Percentiles rank a stretch among this genome's conserved stretches.
Evolutionary conservation across 495 filamentous ascomycete species (phyloP).

Genomic region (Aspergillus affinis): DNA sequence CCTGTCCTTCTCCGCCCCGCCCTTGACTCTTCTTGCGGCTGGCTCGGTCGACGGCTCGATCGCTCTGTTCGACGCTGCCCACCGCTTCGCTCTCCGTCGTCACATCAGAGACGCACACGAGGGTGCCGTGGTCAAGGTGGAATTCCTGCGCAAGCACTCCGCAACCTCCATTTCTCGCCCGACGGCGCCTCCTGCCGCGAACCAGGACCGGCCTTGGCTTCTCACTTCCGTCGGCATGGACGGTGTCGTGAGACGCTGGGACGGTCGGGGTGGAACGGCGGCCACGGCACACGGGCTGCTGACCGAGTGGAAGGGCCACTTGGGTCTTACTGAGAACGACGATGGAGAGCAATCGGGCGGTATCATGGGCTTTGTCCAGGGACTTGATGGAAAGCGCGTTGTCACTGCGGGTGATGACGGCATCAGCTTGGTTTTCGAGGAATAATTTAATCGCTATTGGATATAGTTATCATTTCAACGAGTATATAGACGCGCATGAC

Average conservation of each 20-base stretch:
- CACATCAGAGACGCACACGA: slow-evolving; percentile 79
- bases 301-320: slow-evolving; percentile 80
- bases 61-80: slow-evolving; percentile 79
- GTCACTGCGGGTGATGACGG: slow-evolving; percentile 90
- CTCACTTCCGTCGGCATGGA: slow-evolving; percentile 83
- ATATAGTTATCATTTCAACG: slow-evolving; percentile 9
- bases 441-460: slow-evolving; percentile 18
- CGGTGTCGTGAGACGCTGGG: slow-evolving; percentile 84
- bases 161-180: slow-evolving; percentile 24
- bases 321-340: slow-evolving; percentile 70
- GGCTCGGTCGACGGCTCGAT: slow-evolving; percentile 91
- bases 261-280: slow-evolving; percentile 75
- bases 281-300: slow-evolving; percentile 60
- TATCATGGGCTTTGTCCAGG: slow-evolving; percentile 86
- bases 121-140: slow-evolving; percentile 86
- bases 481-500: not conserved
- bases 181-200: slow-evolving; percentile 26
- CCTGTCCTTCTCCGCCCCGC: slow-evolving; percentile 75
- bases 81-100: slow-evolving; percentile 76
- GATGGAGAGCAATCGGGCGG: slow-evolving; percentile 64
- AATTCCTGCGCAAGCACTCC: slow-evolving; percentile 63
- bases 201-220: slow-evolving; percentile 53
- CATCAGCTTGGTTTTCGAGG: slow-evolving; percentile 67
- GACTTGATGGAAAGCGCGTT: slow-evolving; percentile 61
- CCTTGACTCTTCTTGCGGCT: slow-evolving; percentile 76